Conservation (phyloP, 306 rosid species). For the Cicer yamashitae region DNA sequence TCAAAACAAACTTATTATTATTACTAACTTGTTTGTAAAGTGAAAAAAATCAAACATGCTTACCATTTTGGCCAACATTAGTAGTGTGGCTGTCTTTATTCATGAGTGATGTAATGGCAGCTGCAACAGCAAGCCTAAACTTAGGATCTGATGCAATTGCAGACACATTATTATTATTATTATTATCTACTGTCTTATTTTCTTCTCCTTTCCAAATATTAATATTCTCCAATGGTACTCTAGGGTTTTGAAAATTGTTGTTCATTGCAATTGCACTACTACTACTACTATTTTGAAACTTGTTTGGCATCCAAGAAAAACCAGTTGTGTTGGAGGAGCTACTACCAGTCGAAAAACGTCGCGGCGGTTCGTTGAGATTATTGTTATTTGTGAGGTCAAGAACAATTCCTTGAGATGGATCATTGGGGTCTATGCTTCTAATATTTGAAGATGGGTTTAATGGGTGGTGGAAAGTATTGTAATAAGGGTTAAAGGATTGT, state of each 20-base stretch:
- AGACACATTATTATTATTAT: constrained; percentile 56
- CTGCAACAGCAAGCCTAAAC: constrained; percentile 90
- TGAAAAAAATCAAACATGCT: background rate
- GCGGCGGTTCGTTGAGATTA: constrained; percentile 36
- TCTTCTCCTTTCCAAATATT: constrained; percentile 51
- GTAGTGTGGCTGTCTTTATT: constrained; percentile 62
- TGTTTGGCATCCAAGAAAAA: constrained; percentile 61
- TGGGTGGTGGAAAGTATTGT: constrained; percentile 42
- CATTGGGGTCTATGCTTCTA: constrained; percentile 55
- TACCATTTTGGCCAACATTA: constrained; percentile 10
- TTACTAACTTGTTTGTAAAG: background rate
- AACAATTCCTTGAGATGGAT: constrained; percentile 68
- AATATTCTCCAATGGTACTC: constrained; percentile 14
- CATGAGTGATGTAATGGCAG: constrained; percentile 76
- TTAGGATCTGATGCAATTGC: constrained; percentile 90
- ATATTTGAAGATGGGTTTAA: constrained; percentile 44
- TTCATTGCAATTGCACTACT: constrained; percentile 25
- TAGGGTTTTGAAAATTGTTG: constrained; percentile 37
- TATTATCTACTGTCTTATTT: constrained; percentile 1
- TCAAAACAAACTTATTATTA: constrained; percentile 24
- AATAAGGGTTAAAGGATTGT: constrained; percentile 43
- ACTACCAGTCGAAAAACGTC: constrained; percentile 37
- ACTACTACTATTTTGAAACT: constrained; percentile 1
- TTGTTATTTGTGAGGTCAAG: constrained; percentile 66
- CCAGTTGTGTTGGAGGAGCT: constrained; percentile 45